Base-by-base conservation (phyloP, 176 grass and related monocot genomes). In the Bolboschoenus planiculmis region DNA sequence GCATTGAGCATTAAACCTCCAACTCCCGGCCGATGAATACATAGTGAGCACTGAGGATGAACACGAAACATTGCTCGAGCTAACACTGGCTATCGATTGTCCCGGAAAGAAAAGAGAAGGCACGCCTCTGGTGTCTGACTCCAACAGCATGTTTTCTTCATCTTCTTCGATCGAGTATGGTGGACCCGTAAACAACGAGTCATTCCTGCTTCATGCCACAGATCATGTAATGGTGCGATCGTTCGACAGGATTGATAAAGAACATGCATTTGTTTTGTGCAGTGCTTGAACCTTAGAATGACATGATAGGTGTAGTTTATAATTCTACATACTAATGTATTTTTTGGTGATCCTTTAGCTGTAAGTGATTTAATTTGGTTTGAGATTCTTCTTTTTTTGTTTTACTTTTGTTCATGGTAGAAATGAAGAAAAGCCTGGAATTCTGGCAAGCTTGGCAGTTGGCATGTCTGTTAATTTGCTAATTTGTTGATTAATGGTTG, bases 21-120 rank as follows among this genome's bases (percentile, higher is more conserved):
- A 79, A 72, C 85, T 86, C 55, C 61, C 82, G 1, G 87, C 56
- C 10, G 84, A 85, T 34, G 82, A 89, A 66, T 79, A 83, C 78
- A 23, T 79, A 57, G 36, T 29, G 6, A 16, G 18, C 30, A 34
- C 76, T 53, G 84, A 79, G 33, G 89, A 87, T 53, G 85, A 87
- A 4, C 76, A 54, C 34, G 18, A 84, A 33, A 0, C 85, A 46
- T 83, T 63, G 15, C 82, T 94, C 11, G 73, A 89, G 83, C 85
- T 94, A 62, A 94, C 92, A 43, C 87, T 94, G 10, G 89, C 89
- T 53, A 60, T 91, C 13, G 89, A 85, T 21, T 85, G 91, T 18
- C 26, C 16, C 56, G 34, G 23, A 54, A 89, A 53, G 81, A 70
- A 36, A 78, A 66, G 37, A 40, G 81, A 40, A 37, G 9, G 54